These are phyloP conservation scores for Urochloa ruziziensis DNA, from an alignment of 176 grass and related monocot species.

Conservation along the genomic window DNA sequence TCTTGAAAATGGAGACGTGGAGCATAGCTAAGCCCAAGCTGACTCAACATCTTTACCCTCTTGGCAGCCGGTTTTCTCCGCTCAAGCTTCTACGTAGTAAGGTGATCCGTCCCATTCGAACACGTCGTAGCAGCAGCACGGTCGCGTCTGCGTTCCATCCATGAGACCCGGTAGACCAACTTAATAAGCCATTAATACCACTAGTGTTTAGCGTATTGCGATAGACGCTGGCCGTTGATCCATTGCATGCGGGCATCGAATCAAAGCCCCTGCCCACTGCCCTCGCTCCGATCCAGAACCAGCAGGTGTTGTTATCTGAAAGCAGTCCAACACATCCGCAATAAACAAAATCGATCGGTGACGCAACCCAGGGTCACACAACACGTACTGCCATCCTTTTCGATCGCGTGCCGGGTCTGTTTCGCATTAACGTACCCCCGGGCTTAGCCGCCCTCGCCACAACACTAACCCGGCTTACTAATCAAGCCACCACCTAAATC, in stretches of 20 bases:
- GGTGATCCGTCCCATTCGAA: constrained; percentile 14
- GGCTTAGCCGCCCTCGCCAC: neutral
- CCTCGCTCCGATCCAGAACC: no score
- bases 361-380: neutral
- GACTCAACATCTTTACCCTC: no score
- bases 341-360: neutral
- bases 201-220: neutral
- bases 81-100: neutral
- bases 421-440: constrained; percentile 16
- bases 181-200: neutral
- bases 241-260: neutral
- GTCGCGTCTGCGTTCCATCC: neutral
- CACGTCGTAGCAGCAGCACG: neutral
- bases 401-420: neutral
- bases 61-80: no score
- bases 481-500: neutral
- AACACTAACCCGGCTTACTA: neutral
- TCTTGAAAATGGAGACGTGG: no score
- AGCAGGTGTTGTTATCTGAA: neutral
- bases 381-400: neutral
- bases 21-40: no score
- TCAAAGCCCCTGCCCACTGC: neutral
- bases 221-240: neutral
- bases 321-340: neutral
- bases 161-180: neutral